A percentile compares a stretch with the other conserved stretches of the same genome.
phyloP scores from a whole-genome alignment of 2,329 filamentous ascomycete species.

The Cladosporium halotolerans region DNA sequence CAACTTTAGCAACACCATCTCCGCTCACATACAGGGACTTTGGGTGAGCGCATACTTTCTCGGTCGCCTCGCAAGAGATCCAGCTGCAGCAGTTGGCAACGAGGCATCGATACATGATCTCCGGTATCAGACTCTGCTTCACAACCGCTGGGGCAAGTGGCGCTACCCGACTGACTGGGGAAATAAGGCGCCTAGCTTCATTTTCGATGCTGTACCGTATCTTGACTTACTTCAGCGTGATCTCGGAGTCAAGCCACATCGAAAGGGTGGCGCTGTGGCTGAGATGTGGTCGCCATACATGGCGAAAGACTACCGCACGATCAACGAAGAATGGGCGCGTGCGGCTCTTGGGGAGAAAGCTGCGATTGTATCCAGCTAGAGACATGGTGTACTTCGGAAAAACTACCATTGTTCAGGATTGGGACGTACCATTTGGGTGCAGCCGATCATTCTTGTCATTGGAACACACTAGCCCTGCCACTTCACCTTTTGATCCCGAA shows the following conservation, averaged over 20 bases:
- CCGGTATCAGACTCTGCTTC: slow-evolving; percentile 39
- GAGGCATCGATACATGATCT: slow-evolving; percentile 39
- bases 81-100: slow-evolving; percentile 19
- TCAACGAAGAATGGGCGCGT: slow-evolving; percentile 5
- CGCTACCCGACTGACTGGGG: slow-evolving; percentile 63
- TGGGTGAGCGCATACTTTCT: slow-evolving; percentile 58
- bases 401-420: too few species aligned
- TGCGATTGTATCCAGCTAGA: too few species aligned
- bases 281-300: slow-evolving; percentile 8
- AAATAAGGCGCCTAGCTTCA: slow-evolving; percentile 58
- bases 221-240: slow-evolving; percentile 62
- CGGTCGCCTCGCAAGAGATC: slow-evolving; percentile 37
- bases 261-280: slow-evolving; percentile 38
- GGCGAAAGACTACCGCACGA: slow-evolving; percentile 3
- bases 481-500: slow-evolving; percentile 22
- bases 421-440: too few species aligned
- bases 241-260: slow-evolving; percentile 52
- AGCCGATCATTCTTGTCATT: too few species aligned
- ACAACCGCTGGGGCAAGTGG: slow-evolving; percentile 64
- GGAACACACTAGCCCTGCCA: slow-evolving; percentile 18
- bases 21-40: slow-evolving; percentile 35
- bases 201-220: slow-evolving; percentile 71
- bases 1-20: slow-evolving; percentile 33
- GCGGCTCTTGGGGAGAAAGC: too few species aligned
- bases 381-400: too few species aligned